phyloP scores from a whole-genome alignment of 768 basidiomycete species.

The Hypholoma fasciculare region DNA sequence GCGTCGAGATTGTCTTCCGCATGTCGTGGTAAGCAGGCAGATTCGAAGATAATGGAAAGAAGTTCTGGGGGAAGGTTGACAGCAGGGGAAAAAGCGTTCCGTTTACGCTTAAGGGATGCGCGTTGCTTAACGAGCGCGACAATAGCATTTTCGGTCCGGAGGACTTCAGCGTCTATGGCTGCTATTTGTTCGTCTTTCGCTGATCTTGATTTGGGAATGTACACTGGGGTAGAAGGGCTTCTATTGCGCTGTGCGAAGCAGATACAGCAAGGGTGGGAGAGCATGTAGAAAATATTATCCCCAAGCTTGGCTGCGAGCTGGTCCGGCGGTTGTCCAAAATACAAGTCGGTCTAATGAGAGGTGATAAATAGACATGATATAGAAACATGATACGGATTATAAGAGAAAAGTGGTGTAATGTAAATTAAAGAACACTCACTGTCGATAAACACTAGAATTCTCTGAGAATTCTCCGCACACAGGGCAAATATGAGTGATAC shows the following conservation, averaged over 20 bases:
- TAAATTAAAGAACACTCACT: no score
- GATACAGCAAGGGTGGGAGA: neutral
- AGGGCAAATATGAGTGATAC: no score
- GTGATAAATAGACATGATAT: no score
- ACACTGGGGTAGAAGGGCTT: constrained; percentile 20
- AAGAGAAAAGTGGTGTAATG: no score
- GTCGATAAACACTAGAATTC: no score
- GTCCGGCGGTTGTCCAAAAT: neutral
- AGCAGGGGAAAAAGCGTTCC: constrained; percentile 18
- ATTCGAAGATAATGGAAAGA: constrained; percentile 19
- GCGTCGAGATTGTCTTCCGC: neutral
- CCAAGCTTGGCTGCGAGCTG: neutral
- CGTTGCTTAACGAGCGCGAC: constrained; percentile 18
- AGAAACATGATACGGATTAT: no score
- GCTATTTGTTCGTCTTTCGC: constrained; percentile 8
- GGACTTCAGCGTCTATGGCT: constrained; percentile 19
- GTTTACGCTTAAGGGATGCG: constrained; percentile 16
- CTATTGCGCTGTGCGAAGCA: constrained; percentile 28
- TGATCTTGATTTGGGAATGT: constrained; percentile 1
- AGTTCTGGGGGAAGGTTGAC: constrained; percentile 19
- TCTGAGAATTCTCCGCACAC: no score
- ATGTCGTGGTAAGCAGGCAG: constrained; percentile 11
- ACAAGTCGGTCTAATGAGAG: no score
- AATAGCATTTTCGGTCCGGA: constrained; percentile 18
- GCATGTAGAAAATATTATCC: neutral